Percentiles rank a stretch among this genome's conserved stretches.
phyloP scores from a whole-genome alignment of 2,329 filamentous ascomycete species.

The Pseudogymnoascus sp. region DNA sequence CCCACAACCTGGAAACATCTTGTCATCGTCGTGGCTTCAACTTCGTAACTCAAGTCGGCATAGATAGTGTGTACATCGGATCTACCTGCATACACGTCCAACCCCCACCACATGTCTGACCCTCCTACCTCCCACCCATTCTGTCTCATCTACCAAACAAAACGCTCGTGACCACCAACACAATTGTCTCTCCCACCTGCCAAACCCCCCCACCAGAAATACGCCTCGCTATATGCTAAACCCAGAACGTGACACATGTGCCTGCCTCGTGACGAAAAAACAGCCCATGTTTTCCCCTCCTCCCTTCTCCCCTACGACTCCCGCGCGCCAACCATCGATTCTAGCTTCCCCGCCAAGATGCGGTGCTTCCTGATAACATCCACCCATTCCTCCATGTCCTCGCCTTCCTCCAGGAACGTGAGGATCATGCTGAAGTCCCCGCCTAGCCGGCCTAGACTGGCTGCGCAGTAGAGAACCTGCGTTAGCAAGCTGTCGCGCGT shows the following conservation, averaged over 20 bases:
- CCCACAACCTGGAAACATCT: neutral
- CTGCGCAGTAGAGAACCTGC: conserved; percentile 87
- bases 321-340: conserved; percentile 50
- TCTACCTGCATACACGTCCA: neutral
- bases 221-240: conserved; percentile 4
- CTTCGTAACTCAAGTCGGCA: neutral
- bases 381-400: conserved; percentile 58
- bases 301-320: neutral
- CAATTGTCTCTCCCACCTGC: neutral
- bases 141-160: neutral
- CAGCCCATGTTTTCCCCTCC: neutral
- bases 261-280: neutral
- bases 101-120: neutral
- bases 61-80: neutral
- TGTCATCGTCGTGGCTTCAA: neutral
- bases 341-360: conserved; percentile 69
- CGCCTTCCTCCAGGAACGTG: conserved; percentile 44
- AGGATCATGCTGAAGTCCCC: conserved; percentile 89
- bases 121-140: neutral
- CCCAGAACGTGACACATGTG: neutral
- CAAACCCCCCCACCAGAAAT: neutral
- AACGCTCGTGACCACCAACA: neutral
- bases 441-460: conserved; percentile 79
- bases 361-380: conserved; percentile 83
- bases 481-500: conserved; percentile 82